Percentiles rank a stretch among this genome's conserved stretches.
Evolutionary conservation across 257 asterid genomes (phyloP).

Genomic region (Solanum corneliomulleri): DNA sequence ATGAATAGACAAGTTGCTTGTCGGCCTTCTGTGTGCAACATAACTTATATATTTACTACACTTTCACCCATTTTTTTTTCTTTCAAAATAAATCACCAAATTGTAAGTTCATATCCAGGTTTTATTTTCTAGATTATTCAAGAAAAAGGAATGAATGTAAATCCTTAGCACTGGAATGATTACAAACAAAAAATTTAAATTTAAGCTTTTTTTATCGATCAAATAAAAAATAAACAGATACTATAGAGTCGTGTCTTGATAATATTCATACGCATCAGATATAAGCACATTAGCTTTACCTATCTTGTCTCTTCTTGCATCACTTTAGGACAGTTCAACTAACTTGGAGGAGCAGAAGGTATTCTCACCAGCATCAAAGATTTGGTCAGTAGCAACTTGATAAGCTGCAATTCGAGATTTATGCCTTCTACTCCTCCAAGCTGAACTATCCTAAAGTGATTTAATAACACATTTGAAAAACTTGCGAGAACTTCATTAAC

Average conservation of each 20-base stretch:
- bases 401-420: neutral
- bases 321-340: too few species aligned
- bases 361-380: neutral
- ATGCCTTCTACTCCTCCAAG: neutral
- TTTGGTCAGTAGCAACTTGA: neutral
- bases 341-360: neutral
- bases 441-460: neutral
- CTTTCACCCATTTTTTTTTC: too few species aligned
- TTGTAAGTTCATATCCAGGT: neutral
- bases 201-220: neutral
- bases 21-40: too few species aligned
- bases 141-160: neutral
- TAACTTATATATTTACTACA: too few species aligned
- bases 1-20: too few species aligned
- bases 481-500: neutral
- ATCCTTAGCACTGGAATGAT: neutral
- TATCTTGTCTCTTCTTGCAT: neutral
- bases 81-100: neutral
- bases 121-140: too few species aligned
- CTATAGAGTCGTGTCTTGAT: neutral
- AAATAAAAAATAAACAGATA: neutral
- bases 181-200: neutral
- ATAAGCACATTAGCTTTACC: neutral
- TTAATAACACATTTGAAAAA: neutral
- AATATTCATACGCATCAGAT: neutral